A percentile compares a stretch with the other conserved stretches of the same genome.
Evolutionary conservation across 768 basidiomycete species (phyloP).

Genomic region (Mycena indigotica): DNA sequence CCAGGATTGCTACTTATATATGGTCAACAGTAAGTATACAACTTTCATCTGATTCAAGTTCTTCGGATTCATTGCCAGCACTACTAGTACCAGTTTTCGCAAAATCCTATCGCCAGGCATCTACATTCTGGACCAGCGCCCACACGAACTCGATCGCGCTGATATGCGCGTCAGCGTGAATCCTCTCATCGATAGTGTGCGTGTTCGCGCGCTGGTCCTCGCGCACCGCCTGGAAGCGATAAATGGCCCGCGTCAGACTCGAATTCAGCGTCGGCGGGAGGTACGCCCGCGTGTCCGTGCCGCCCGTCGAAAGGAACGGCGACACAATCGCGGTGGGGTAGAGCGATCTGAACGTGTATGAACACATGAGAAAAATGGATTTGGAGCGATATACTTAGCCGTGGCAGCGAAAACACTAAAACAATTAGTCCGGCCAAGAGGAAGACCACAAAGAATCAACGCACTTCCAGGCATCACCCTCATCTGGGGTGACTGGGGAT

Average conservation of each 20-base stretch:
- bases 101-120: neutral
- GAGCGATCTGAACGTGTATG: conserved; percentile 1
- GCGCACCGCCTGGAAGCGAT: conserved; percentile 5
- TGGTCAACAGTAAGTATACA: no score
- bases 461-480: conserved; percentile 12
- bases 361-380: neutral
- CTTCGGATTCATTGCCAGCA: neutral
- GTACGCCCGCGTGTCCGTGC: conserved; percentile 2
- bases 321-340: neutral
- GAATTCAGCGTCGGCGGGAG: no score
- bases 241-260: neutral
- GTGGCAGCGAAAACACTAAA: conserved; percentile 11
- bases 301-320: neutral
- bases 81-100: neutral
- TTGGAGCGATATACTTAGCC: neutral
- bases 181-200: conserved; percentile 20
- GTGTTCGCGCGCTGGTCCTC: conserved; percentile 1
- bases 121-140: conserved; percentile 20
- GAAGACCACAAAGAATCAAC: neutral
- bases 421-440: neutral
- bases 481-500: conserved; percentile 13
- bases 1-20: no score
- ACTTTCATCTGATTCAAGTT: no score
- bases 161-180: conserved; percentile 17
- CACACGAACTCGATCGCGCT: conserved; percentile 15